Percentiles rank a stretch among this genome's conserved stretches.
Evolutionary conservation across 176 grass and related monocot genomes (phyloP).

Genomic region (Oryza glumipatula): DNA sequence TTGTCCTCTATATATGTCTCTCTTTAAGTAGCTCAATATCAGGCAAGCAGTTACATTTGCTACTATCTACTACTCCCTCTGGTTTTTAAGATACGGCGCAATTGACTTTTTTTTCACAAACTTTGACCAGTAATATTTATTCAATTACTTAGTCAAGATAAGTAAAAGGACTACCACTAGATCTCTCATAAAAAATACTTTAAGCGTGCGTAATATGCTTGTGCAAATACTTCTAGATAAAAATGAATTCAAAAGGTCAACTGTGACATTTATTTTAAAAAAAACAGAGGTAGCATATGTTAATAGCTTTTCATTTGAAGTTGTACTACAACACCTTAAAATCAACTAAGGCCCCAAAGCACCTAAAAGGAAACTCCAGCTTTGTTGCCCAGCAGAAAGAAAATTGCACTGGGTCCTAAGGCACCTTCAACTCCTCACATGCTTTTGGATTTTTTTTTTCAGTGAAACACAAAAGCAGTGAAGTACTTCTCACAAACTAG

Average conservation of each 20-base stretch:
- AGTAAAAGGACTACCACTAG: too few relatives aligned
- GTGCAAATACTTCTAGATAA: too few relatives aligned
- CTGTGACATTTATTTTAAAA: too few relatives aligned
- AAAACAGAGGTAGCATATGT: background rate
- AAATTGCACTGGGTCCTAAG: background rate
- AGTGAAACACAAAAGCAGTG: background rate
- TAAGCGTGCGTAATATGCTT: too few relatives aligned
- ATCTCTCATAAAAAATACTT: too few relatives aligned
- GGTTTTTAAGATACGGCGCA: too few relatives aligned
- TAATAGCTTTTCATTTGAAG: background rate
- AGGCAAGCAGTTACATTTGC: background rate
- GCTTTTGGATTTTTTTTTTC: background rate
- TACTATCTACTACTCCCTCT: background rate
- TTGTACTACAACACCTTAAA: background rate
- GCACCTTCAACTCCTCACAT: background rate
- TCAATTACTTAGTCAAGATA: too few relatives aligned
- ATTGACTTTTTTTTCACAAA: too few relatives aligned
- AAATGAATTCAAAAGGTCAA: too few relatives aligned
- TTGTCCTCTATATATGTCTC: background rate
- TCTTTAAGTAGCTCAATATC: background rate
- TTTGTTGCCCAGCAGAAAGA: slow-evolving; percentile 9
- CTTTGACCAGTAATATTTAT: too few relatives aligned
- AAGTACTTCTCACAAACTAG: slow-evolving; percentile 12
- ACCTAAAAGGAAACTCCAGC: background rate
- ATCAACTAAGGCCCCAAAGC: slow-evolving; percentile 1